A percentile compares a stretch with the other conserved stretches of the same genome.
Conservation (phyloP, 345 rosid species). For the Brassica cretica region DNA sequence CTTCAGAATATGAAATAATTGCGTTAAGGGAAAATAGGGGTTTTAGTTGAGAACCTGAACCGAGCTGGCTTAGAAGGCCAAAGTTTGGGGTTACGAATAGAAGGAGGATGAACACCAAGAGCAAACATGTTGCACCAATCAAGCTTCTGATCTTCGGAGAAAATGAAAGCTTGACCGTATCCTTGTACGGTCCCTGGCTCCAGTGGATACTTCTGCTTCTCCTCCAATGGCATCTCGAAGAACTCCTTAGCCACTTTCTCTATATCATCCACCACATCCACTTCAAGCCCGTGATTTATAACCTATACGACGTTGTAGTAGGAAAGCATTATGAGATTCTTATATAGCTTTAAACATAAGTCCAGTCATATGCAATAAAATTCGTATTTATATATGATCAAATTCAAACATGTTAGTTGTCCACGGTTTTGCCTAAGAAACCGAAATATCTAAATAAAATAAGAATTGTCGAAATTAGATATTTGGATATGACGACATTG, state of each 20-base stretch:
- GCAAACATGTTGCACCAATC: conserved; percentile 99
- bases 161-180: conserved; percentile 92
- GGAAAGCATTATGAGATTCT: conserved; percentile 9
- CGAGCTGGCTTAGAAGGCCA: conserved; percentile 77
- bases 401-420: not conserved
- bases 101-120: conserved; percentile 80
- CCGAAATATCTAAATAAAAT: not conserved
- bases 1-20: not conserved
- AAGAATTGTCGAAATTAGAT: not conserved
- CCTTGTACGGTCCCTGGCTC: conserved; percentile 92
- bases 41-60: conserved; percentile 60
- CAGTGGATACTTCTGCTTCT: conserved; percentile 85
- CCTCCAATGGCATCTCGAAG: conserved; percentile 77
- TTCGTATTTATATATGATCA: not conserved
- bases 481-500: conserved; percentile 4
- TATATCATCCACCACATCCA: conserved; percentile 53
- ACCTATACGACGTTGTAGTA: conserved; percentile 47
- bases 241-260: conserved; percentile 74
- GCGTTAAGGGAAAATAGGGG: not conserved
- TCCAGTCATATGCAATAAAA: not conserved
- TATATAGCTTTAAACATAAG: not conserved
- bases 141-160: conserved; percentile 90
- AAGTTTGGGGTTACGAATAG: conserved; percentile 66
- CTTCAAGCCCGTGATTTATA: conserved; percentile 74
- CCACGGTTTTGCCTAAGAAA: not conserved